Conservation (phyloP, 192 early-diverging fungal genomes). For the Jimgerdemannia flammicorona region DNA sequence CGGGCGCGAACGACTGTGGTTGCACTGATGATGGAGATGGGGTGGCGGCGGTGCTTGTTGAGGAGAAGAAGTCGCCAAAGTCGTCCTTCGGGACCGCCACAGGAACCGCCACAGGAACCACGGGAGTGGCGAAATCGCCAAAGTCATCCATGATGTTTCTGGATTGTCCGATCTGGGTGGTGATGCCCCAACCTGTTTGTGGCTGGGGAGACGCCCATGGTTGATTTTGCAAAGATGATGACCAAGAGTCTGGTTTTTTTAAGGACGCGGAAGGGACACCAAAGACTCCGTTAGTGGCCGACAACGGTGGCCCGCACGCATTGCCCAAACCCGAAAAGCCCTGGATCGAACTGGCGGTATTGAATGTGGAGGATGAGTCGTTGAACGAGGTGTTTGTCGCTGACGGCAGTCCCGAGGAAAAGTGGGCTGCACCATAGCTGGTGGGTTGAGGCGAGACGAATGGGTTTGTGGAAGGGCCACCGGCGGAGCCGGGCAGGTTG, state of each 20-base stretch:
- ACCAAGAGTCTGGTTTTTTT: neutral
- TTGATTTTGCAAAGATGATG: neutral
- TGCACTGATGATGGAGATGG: neutral
- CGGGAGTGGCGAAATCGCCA: neutral
- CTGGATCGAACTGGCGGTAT: neutral
- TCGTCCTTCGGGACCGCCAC: neutral
- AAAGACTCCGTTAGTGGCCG: neutral
- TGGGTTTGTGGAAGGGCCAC: neutral
- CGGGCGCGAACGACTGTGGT: neutral
- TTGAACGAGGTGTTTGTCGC: neutral
- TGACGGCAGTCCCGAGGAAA: neutral
- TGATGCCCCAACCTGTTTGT: too few relatives aligned
- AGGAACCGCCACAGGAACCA: too few relatives aligned
- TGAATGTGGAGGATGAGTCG: too few relatives aligned
- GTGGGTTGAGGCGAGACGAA: neutral
- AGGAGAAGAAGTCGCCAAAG: neutral
- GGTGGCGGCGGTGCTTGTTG: neutral
- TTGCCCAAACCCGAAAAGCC: neutral
- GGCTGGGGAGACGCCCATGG: neutral
- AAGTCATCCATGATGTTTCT: neutral
- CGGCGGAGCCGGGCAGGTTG: neutral
- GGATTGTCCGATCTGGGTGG: neutral
- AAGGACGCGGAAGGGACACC: neutral
- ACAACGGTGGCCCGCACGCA: neutral
- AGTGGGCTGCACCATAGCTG: neutral